Evolutionary conservation across 176 grass and related monocot genomes (phyloP), one percentile per base, ranked within the genome.

Genomic region (Bromus sterilis): DNA sequence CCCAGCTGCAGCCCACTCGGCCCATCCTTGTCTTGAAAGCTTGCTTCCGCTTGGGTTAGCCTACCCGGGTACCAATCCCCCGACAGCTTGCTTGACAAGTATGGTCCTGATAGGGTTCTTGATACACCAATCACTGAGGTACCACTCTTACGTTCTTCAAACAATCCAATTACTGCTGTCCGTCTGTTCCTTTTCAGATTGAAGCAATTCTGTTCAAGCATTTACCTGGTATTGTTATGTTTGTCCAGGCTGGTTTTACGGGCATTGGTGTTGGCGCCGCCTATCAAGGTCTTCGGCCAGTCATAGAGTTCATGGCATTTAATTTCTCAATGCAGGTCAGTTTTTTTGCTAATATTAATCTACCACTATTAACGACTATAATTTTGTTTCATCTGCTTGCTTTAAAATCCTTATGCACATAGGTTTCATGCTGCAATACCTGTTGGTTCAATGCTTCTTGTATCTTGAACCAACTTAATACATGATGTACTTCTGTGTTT

Each of bases 41-140:
- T n/a, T n/a, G n/a, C n/a, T n/a, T n/a, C n/a, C n/a, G n/a, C n/a
- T n/a, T n/a, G n/a, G n/a, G n/a, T n/a, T n/a, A n/a, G n/a, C n/a
- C n/a, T n/a, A n/a, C n/a, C n/a, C n/a, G n/a, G n/a, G n/a, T n/a
- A n/a, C n/a, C n/a, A n/a, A n/a, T n/a, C n/a, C n/a, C n/a, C n/a
- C n/a, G n/a, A n/a, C n/a, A n/a, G 93, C 63, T 91, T 98, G 87
- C 95, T 98, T 30, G 90, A 98, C 53, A 98, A 91, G 66, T 98
- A 95, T 64, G 95, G 95, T 63, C 95, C 92, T 84, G 95, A 95
- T 10, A 98, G 95, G 88, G 95, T 98, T 95, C 92, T 98, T 84
- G 95, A 98, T 78, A 98, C 95, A 55, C 95, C 95, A 66, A 98
- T 98, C 68, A 98, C 95, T 26, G 95, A 98, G 95, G 95, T 98